Base-by-base conservation (phyloP, 2,329 filamentous ascomycete species). In the Exophiala lecanii-corni region DNA sequence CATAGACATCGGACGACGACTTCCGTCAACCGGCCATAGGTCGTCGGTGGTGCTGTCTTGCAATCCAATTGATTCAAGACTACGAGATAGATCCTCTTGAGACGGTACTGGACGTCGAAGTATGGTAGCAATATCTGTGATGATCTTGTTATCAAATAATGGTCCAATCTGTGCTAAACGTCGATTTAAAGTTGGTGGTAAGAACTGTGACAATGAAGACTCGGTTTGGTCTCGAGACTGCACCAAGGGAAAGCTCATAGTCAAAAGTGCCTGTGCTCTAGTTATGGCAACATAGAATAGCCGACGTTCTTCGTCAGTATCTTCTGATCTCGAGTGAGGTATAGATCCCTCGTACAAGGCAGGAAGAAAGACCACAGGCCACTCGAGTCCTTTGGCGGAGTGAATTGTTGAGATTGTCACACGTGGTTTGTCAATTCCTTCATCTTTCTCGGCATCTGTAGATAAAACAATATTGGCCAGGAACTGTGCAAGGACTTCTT, bases 241-340 rank as follows among this genome's bases (percentile, higher is more conserved):
- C 54, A 80, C 81, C 26, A 82, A 63, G 0, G 89, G 87, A 52
- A 80, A 86, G 61, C 88, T 95, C 41, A 97, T 71, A 56, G 95
- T 95, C 1, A 98, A 69, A 20, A 97, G 66, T 1, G 80, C 82
- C 61, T 97, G 83, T 5, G 92, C 91, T 60, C 91, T 75, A 2
- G 91, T 98, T 89, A 98, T 97, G 19, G 89, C 91, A 10, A 98
- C 92, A 57, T 97, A 98, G 0, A 98, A 72, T 34, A 98, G 67
- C 19, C 91, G 76, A 46, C 92, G 75, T 62, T 98, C 91, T 63
- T 98, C 91, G 43, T 91, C 84, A 2, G 75, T 73, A 59, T 97
- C 87, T 34, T 96, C 89, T 1, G 89, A 78, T 54, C 89, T 77
- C 2, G 82, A 84, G 62, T 97, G 91, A 3, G 91, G 91, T 46